Base-by-base conservation (phyloP, 1,284 basidiomycete genomes). In the Volvariella volvacea region DNA sequence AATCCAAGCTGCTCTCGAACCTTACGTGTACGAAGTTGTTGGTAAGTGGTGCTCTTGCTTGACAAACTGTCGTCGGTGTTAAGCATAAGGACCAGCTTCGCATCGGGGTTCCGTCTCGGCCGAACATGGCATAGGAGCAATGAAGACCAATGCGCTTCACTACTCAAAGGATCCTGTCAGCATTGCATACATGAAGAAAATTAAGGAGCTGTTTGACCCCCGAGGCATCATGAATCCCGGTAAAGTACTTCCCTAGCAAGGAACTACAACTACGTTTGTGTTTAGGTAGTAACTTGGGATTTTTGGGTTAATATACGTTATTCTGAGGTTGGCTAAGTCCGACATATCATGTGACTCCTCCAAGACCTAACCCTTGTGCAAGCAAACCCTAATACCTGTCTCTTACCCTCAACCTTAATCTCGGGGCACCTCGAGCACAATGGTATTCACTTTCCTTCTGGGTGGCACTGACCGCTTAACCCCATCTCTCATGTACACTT, bases 21-120 rank as follows among this genome's bases (percentile, higher is more conserved):
- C 95, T 4, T 98, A 91, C 63, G 79, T 99, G 28, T 99, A 95
- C 62, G 93, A 99, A 64, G 77, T 96, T 48, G 89, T 94, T 48
- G 71, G 84, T 83, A 55, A 55, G 84, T 76, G 38, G 17, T 34
- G n/a, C 22, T 41, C 28, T 41, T 44, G 16, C 17, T 21, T 48
- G 46, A 36, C 2, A 31, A 12, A 25, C 16, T 31, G 39, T 22
- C 37, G 32, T 17, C 48, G 21, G 40, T 28, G 42, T n/a, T 17
- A 19, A 34, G 16, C 4, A 40, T 38, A n/a, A n/a, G 39, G 6
- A 31, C 39, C 47, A 86, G 81, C 78, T 17, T 77, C 74, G 3
- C 73, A 86, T 59, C 76, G 80, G 40, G 96, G 96, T 1, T 97
- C 94, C 0, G 83, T 99, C 52, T 96, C 92, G 6, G 96, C 96